Evolutionary conservation across 2,329 filamentous ascomycete genomes (phyloP).

Genomic region (Mollisiaceae sp.): DNA sequence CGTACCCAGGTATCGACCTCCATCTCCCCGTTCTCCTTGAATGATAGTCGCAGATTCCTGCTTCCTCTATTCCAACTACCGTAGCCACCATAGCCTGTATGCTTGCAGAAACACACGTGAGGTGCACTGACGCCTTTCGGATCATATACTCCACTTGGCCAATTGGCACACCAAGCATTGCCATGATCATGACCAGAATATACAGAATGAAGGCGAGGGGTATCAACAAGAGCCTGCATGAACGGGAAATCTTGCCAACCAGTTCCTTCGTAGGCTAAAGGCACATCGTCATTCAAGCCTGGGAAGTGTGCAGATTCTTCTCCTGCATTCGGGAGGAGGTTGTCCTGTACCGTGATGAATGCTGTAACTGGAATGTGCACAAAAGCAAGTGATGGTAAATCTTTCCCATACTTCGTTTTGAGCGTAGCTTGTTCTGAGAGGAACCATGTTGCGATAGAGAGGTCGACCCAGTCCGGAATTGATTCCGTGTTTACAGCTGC

Average conservation of each 20-base stretch:
- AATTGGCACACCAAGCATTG: slow-evolving; percentile 61
- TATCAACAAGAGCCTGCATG: slow-evolving; percentile 63
- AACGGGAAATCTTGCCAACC: slow-evolving; percentile 60
- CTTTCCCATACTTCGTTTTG: slow-evolving; percentile 39
- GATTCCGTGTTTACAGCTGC: slow-evolving; percentile 35
- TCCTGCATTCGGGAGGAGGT: slow-evolving; percentile 19
- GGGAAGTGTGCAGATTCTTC: slow-evolving; percentile 48
- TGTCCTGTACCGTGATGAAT: slow-evolving; percentile 48
- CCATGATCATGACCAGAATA: slow-evolving; percentile 73
- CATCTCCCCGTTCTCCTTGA: slow-evolving; percentile 22
- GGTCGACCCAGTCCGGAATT: slow-evolving; percentile 51
- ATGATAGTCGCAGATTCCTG: slow-evolving; percentile 53
- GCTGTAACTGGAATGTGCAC: slow-evolving; percentile 58
- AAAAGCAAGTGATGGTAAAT: slow-evolving; percentile 57
- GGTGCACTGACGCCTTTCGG: slow-evolving; percentile 53
- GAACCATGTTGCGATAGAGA: slow-evolving; percentile 53
- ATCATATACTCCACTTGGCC: slow-evolving; percentile 47
- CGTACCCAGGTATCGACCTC: slow-evolving; percentile 65
- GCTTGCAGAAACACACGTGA: slow-evolving; percentile 66
- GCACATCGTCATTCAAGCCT: slow-evolving; percentile 52
- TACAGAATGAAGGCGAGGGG: slow-evolving; percentile 59
- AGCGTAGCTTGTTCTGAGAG: slow-evolving; percentile 41
- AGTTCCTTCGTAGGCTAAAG: slow-evolving; percentile 41
- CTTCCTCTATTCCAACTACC: slow-evolving; percentile 66
- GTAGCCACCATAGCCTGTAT: slow-evolving; percentile 74